A percentile compares a stretch with the other conserved stretches of the same genome.
Evolutionary conservation across 148 eudicot genomes (phyloP).

Genomic region (Cornus florida): DNA sequence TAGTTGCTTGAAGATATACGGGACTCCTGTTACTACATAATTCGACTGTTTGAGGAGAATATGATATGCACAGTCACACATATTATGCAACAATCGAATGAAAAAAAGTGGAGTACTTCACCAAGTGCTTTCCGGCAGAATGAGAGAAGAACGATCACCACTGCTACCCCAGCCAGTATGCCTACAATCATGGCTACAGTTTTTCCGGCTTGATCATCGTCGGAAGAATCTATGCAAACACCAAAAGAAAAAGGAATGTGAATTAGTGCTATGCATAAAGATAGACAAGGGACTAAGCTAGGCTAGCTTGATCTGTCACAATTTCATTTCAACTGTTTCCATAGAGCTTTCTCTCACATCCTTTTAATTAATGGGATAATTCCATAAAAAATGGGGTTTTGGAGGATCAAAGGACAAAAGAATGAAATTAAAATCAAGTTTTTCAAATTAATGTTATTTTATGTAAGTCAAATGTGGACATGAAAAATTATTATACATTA

Average conservation of each 20-base stretch:
- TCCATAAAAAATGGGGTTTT: too few species aligned
- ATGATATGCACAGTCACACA: too few species aligned
- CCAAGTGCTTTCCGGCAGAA: slow-evolving; percentile 47
- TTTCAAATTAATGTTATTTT: too few species aligned
- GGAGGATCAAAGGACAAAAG: too few species aligned
- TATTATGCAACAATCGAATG: background rate
- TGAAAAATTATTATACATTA: too few species aligned
- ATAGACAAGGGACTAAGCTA: background rate
- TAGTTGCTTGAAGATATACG: too few species aligned
- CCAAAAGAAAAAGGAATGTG: background rate
- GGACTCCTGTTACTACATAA: too few species aligned
- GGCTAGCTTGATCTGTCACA: background rate
- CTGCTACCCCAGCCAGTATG: slow-evolving; percentile 59
- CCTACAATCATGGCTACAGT: slow-evolving; percentile 81
- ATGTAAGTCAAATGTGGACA: too few species aligned
- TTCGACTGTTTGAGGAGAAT: too few species aligned
- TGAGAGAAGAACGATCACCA: slow-evolving; percentile 77
- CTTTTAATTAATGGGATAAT: background rate
- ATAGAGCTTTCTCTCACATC: background rate
- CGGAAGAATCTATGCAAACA: slow-evolving; percentile 37
- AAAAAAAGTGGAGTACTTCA: background rate
- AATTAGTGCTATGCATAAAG: background rate
- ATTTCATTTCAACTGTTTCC: too few species aligned
- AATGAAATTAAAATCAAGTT: too few species aligned
- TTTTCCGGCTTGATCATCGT: slow-evolving; percentile 66